These are phyloP conservation scores for Helminthosporium solani DNA, from an alignment of 2,329 filamentous ascomycete genomes.

Conservation along the genomic window DNA sequence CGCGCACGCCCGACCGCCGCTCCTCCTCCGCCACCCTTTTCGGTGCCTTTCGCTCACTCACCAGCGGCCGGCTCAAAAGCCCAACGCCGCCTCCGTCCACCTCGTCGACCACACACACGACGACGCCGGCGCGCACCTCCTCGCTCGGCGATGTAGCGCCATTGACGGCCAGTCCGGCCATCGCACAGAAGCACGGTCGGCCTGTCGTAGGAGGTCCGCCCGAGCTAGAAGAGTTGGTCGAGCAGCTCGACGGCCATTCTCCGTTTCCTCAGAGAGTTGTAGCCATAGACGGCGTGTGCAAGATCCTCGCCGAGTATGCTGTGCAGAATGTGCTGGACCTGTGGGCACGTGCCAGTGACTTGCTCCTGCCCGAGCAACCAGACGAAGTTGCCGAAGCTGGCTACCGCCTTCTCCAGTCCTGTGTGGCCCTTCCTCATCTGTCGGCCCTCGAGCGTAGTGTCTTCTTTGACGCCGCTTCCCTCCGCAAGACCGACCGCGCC, in stretches of 20 bases:
- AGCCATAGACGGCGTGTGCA: slow-evolving; percentile 37
- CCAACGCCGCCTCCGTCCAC: slow-evolving; percentile 33
- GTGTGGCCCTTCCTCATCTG: slow-evolving; percentile 36
- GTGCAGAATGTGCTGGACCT: slow-evolving; percentile 40
- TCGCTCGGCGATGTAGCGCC: slow-evolving; percentile 32
- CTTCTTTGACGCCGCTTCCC: slow-evolving; percentile 40
- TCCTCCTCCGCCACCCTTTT: slow-evolving; percentile 42
- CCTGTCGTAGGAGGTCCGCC: slow-evolving; percentile 39
- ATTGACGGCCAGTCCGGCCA: slow-evolving; percentile 21
- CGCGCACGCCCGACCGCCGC: slow-evolving; percentile 41
- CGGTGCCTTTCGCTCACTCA: slow-evolving; percentile 41
- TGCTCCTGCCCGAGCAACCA: slow-evolving; percentile 37
- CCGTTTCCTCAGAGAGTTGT: slow-evolving; percentile 31
- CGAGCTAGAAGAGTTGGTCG: slow-evolving; percentile 35
- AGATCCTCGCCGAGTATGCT: slow-evolving; percentile 37
- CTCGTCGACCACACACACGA: slow-evolving; percentile 32
- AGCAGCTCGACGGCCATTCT: slow-evolving; percentile 28
- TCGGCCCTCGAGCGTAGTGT: slow-evolving; percentile 39
- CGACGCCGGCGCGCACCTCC: slow-evolving; percentile 31
- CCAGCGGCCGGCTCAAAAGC: slow-evolving; percentile 38
- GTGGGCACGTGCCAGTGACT: slow-evolving; percentile 41
- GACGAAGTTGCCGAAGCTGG: slow-evolving; percentile 36
- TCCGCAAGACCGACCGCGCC: slow-evolving; percentile 27
- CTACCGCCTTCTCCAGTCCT: slow-evolving; percentile 38
- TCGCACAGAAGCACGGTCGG: slow-evolving; percentile 18